Base-by-base conservation (phyloP, 2,329 filamentous ascomycete genomes). In the Aspergillus aculeatus region DNA sequence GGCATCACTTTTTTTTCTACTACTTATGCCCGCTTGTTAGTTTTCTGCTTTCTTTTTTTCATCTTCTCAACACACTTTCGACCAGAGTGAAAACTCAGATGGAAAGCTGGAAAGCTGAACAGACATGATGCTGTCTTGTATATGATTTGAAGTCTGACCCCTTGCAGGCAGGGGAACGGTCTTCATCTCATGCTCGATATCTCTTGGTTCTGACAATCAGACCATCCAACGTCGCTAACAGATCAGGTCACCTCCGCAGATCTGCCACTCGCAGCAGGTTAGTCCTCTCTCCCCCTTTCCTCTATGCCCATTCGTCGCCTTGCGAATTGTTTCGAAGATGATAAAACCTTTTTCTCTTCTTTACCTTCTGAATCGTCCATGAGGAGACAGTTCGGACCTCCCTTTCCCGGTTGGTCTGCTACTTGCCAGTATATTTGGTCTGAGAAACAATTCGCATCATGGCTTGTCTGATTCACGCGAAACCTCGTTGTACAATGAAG, bases 391-490 rank as follows among this genome's bases (percentile, higher is more conserved):
- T 80, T 75, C 82, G 84, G 84, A 80, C 79, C 77, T 79, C 81
- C 81, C 81, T 76, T 86, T 83, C 82, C 83, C 82, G 81, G 83
- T 82, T 77, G 78, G 81, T 82, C 84, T 86, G 86, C 83, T 87
- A 88, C 85, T 88, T 85, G 86, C 86, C 86, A 88, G 86, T 88
- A 87, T 81, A 78, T 78, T 78, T 83, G 84, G 85, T 86, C 85
- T 88, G 86, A 88, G 73, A 75, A 68, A 67, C 62, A 62, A 57
- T 21, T 41, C 11, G 38, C 38, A 44, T n/a, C 38, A 44, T 19
- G 14, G 14, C 38, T 19, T 44, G 38, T 44, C 16, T 44, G 38
- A 44, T 47, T 31, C 16, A 48, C 21, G 5, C 19, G 14, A 35
- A 35, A 23, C 12, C 24, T 48, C 49, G 16, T 44, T 47, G n/a